Evolutionary conservation across 306 rosid species (phyloP).

Genomic region (Begonia loranthoides): DNA sequence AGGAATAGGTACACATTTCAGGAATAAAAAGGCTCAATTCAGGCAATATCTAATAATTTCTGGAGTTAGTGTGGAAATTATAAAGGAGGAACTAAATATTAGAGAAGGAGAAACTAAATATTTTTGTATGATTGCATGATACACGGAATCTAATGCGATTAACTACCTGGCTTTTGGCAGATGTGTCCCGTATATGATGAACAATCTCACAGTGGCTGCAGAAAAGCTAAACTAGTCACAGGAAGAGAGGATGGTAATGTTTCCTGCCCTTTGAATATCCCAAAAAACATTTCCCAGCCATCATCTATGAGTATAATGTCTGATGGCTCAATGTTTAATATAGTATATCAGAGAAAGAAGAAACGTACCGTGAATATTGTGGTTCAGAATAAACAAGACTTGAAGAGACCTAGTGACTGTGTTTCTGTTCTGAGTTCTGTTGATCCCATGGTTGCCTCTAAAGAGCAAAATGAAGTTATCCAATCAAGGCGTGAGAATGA

Average conservation of each 20-base stretch:
- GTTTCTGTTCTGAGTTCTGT: constrained; percentile 36
- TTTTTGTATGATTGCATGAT: too few species aligned
- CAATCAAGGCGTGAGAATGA: constrained; percentile 26
- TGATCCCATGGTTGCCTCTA: constrained; percentile 26
- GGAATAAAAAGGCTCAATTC: too few species aligned
- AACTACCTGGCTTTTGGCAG: constrained; percentile 60
- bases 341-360: constrained; percentile 65
- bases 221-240: constrained; percentile 26
- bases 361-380: constrained; percentile 19
- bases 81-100: too few species aligned
- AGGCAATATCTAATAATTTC: too few species aligned
- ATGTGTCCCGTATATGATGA: constrained; percentile 44
- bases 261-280: constrained; percentile 26
- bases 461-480: constrained; percentile 29
- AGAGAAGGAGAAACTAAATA: too few species aligned
- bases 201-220: constrained; percentile 31
- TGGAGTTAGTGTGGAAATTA: too few species aligned
- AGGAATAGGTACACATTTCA: too few species aligned
- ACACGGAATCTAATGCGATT: constrained; percentile 15
- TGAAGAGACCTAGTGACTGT: constrained; percentile 12
- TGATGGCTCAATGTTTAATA: constrained; percentile 24
- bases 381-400: constrained; percentile 12
- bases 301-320: constrained; percentile 45
- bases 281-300: constrained; percentile 26
- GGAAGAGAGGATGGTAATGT: constrained; percentile 28